These are phyloP conservation scores for Lentinula boryana DNA, from an alignment of 768 basidiomycete species.

Conservation along the genomic window DNA sequence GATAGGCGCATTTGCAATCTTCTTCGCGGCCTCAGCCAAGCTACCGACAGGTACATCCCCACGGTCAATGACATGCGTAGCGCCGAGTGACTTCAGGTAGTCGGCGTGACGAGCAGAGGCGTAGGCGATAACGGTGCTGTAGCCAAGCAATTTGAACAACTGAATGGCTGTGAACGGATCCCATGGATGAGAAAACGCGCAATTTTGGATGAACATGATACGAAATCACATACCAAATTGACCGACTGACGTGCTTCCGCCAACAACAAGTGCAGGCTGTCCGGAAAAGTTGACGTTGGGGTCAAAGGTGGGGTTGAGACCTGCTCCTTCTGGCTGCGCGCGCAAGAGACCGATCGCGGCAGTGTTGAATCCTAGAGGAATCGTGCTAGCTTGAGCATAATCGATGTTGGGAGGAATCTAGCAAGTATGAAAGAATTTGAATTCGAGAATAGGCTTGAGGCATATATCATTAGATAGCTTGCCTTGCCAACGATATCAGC, in stretches of 20 bases:
- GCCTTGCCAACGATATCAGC: constrained; percentile 37
- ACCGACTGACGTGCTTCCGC: constrained; percentile 44
- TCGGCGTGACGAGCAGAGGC: constrained; percentile 24
- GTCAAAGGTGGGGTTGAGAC: constrained; percentile 33
- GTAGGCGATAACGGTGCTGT: constrained; percentile 26
- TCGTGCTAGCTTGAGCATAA: constrained; percentile 42
- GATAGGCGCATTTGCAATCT: background rate
- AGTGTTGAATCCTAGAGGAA: constrained; percentile 44
- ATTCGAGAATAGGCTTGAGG: constrained; percentile 16
- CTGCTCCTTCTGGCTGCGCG: constrained; percentile 28
- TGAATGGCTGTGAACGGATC: background rate
- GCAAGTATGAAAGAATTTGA: constrained; percentile 30
- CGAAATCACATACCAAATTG: constrained; percentile 33
- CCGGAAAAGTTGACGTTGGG: constrained; percentile 33
- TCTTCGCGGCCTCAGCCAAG: background rate
- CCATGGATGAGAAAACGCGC: background rate
- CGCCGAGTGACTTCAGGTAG: constrained; percentile 29
- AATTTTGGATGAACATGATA: background rate
- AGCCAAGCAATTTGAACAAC: background rate
- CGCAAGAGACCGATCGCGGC: constrained; percentile 46
- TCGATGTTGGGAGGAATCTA: constrained; percentile 42
- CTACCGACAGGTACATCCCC: background rate
- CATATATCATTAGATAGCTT: constrained; percentile 22
- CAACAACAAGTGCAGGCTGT: constrained; percentile 40
- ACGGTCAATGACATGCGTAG: constrained; percentile 32